Evolutionary conservation across 2,329 filamentous ascomycete species (phyloP).

Genomic region (Calycina herbarum): DNA sequence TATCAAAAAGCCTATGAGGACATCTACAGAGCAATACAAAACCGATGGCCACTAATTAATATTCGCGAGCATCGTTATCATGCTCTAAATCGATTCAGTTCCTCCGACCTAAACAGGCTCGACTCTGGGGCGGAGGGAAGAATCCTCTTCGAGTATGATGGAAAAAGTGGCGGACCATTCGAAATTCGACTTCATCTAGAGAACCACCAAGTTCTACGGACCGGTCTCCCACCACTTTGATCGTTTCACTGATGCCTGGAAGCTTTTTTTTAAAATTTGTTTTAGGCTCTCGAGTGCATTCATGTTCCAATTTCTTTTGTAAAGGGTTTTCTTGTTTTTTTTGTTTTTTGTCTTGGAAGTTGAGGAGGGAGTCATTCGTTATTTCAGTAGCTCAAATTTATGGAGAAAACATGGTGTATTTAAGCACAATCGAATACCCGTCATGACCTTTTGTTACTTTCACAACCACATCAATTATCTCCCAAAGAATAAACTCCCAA

Average conservation of each 20-base stretch:
- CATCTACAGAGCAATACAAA: background rate
- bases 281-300: background rate
- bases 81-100: background rate
- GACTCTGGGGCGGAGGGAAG: background rate
- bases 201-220: background rate
- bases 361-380: no score
- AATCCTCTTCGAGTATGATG: slow-evolving; percentile 5
- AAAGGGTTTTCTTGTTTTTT: background rate
- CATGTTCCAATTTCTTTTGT: background rate
- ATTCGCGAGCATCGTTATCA: slow-evolving; percentile 2
- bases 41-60: background rate
- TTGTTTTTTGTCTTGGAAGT: no score
- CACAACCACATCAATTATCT: background rate
- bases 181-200: slow-evolving; percentile 5
- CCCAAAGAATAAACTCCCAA: background rate
- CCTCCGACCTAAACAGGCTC: background rate
- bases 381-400: no score
- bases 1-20: background rate
- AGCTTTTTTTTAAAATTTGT: no score
- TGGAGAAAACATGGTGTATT: no score
- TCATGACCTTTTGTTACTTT: background rate
- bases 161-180: background rate
- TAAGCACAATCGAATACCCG: no score
- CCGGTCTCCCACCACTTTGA: background rate
- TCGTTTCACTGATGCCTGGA: no score